Evolutionary conservation across 805 yeast genomes (phyloP), one percentile per base, ranked within the genome.

Genomic region (Starmerella sirachaensis): DNA sequence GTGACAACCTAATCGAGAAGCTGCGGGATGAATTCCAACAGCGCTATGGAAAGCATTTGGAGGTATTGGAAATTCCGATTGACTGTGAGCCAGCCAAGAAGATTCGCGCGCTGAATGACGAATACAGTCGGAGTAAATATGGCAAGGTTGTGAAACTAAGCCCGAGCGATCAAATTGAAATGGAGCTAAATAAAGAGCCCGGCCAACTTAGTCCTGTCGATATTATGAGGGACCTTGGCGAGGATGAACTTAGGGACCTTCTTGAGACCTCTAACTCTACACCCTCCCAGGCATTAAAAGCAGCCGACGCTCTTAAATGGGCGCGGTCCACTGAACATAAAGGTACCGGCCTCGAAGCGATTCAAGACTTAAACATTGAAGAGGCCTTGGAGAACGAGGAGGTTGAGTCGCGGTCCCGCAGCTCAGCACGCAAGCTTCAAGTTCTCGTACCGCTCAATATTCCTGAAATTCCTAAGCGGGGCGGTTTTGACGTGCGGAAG

Each of bases 1-100:
- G 70, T 43, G 76, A 70, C 22, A 78, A 85, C 56, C 65, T 86
- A 49, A 70, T 88, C 51, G 71, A 68, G 22, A 71, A 72, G 50
- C 66, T 91, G 44, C 74, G 74, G 42, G 68, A 70, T 19, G 98
- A 88, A 59, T 84, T 91, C 52, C 81, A 76, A 53, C 69, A 69
- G 48, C 72, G 98, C 47, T 88, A 88, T 55, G 69, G 63, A 37
- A 78, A 78, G 12, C 77, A 77, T 49, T 65, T 83, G 36, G 76
- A 77, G 50, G 66, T 74, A 9, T 65, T 75, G 6, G 59, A 61
- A 14, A 69, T 86, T 26, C 72, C 74, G 12, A 63, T 63, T 23
- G 61, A 60, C 10, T 66, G 74, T 29, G 70, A 63, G 9, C 61
- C 72, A 5, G 86, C 74, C 6, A 46, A 52, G 37, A 62, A 64